Percentiles rank a stretch among this genome's conserved stretches.
Conservation (phyloP, 768 basidiomycete genomes). For the Boletellus ananas region DNA sequence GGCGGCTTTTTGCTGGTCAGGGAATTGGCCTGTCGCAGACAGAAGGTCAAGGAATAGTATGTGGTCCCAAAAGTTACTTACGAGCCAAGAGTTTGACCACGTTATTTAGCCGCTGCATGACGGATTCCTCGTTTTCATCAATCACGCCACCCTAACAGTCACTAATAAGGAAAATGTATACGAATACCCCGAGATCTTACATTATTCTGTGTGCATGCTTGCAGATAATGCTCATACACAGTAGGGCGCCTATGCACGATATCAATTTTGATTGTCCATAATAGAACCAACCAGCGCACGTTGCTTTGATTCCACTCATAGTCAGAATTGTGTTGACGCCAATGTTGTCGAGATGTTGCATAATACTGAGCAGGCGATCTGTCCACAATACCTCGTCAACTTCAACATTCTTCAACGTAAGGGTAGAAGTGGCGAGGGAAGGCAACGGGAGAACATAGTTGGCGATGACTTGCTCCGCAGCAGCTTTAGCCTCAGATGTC, state of each 20-base stretch:
- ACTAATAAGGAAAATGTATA: neutral
- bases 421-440: conserved; percentile 34
- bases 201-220: conserved; percentile 77
- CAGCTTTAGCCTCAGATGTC: conserved; percentile 54
- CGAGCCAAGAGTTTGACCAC: conserved; percentile 59
- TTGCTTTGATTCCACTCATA: conserved; percentile 59
- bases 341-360: conserved; percentile 63
- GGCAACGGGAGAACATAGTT: conserved; percentile 84
- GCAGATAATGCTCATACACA: conserved; percentile 64
- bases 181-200: conserved; percentile 43
- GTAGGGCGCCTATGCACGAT: conserved; percentile 56
- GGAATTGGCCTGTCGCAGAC: conserved; percentile 43
- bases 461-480: conserved; percentile 65
- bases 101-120: conserved; percentile 51
- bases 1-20: conserved; percentile 67
- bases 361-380: conserved; percentile 70
- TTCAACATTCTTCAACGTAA: conserved; percentile 46
- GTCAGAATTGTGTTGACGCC: conserved; percentile 53
- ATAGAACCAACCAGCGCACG: conserved; percentile 37
- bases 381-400: conserved; percentile 84
- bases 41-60: neutral
- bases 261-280: neutral
- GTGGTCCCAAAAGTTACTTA: conserved; percentile 32
- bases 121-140: conserved; percentile 71
- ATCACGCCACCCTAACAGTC: conserved; percentile 77